Percentiles rank a stretch among this genome's conserved stretches.
phyloP scores from a whole-genome alignment of 345 rosid species.

The Zanthoxylum bungeanum region DNA sequence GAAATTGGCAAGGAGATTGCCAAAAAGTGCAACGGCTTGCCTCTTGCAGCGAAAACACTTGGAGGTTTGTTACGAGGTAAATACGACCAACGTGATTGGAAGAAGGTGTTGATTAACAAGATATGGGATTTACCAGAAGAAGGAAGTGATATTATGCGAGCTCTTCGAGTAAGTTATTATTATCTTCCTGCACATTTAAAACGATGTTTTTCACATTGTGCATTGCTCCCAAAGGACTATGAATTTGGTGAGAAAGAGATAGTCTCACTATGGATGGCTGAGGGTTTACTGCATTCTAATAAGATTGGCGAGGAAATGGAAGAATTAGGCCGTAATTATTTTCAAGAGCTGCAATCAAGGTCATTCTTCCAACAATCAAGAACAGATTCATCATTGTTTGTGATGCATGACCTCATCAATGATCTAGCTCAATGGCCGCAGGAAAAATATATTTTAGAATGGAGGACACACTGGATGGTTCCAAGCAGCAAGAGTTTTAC shows the following conservation, averaged over 20 bases:
- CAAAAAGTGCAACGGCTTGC: too few relatives aligned
- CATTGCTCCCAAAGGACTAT: constrained; percentile 7
- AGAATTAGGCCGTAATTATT: constrained; percentile 2
- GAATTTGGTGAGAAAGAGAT: constrained; percentile 4
- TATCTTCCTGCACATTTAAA: neutral
- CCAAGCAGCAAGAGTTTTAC: neutral
- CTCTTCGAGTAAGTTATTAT: neutral
- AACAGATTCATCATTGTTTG: neutral
- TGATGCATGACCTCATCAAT: neutral
- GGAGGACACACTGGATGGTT: too few relatives aligned
- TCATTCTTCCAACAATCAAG: constrained; percentile 6
- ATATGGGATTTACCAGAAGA: neutral
- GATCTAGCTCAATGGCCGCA: too few relatives aligned
- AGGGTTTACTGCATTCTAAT: neutral
- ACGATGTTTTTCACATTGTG: constrained; percentile 6
- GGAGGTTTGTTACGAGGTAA: neutral
- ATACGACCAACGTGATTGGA: neutral
- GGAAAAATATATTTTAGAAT: too few relatives aligned
- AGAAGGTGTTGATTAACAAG: neutral
- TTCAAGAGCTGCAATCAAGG: neutral
- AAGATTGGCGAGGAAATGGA: neutral
- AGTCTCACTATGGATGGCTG: neutral
- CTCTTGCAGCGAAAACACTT: too few relatives aligned
- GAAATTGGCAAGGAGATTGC: neutral
- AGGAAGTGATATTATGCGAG: neutral